These are phyloP conservation scores for Cercospora zeae-maydis DNA, from an alignment of 2,329 filamentous ascomycete genomes.

Conservation along the genomic window DNA sequence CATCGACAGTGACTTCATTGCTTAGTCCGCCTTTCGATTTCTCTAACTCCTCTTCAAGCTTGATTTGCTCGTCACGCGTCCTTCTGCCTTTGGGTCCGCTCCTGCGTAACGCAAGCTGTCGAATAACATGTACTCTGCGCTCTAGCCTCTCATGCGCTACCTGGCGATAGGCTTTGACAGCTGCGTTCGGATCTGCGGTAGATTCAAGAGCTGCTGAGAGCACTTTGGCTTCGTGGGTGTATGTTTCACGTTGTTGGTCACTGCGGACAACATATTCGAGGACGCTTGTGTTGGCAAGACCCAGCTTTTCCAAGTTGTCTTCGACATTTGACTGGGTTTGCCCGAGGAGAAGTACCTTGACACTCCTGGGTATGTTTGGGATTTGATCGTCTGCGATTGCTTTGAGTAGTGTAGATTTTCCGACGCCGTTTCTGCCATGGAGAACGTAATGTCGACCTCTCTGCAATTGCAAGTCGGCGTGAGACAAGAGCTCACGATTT, in stretches of 20 bases:
- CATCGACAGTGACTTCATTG: constrained; percentile 51
- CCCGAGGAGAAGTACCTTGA: constrained; percentile 65
- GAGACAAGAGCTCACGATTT: constrained; percentile 60
- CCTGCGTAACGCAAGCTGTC: constrained; percentile 64
- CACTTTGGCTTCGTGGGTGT: constrained; percentile 19
- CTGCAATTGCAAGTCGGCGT: constrained; percentile 69
- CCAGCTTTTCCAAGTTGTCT: constrained; percentile 13
- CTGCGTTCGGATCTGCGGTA: constrained; percentile 9
- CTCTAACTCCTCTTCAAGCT: constrained; percentile 63
- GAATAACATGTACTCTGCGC: constrained; percentile 18
- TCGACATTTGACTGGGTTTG: constrained; percentile 52
- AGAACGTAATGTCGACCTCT: constrained; percentile 72
- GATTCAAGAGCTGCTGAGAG: constrained; percentile 19
- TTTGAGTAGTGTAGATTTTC: constrained; percentile 74
- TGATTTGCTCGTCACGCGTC: constrained; percentile 69
- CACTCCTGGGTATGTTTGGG: constrained; percentile 66
- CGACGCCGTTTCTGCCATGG: constrained; percentile 75
- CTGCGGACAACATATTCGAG: constrained; percentile 28
- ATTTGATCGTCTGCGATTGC: constrained; percentile 76
- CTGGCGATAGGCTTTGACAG: constrained; percentile 21
- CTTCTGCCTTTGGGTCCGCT: constrained; percentile 72
- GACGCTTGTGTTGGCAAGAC: constrained; percentile 18
- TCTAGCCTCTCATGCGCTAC: constrained; percentile 21
- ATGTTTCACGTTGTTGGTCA: constrained; percentile 22
- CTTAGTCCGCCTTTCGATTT: constrained; percentile 35